Conservation (phyloP, 106 monocot species). For the Gastrodia elata region DNA sequence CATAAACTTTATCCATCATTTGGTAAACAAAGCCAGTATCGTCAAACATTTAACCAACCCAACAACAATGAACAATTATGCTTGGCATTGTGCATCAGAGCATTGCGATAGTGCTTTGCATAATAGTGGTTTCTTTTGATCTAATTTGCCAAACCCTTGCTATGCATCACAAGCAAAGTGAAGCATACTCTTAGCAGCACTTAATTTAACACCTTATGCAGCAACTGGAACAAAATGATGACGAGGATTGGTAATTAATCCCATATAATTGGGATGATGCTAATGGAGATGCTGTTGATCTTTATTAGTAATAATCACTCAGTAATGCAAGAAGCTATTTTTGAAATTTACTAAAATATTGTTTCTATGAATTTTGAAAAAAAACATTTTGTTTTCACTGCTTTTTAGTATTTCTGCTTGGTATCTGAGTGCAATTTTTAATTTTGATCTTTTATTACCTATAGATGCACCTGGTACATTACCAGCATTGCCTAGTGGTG, state of each 20-base stretch:
- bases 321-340: neutral
- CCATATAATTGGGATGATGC: neutral
- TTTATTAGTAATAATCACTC: too few relatives aligned
- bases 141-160: too few relatives aligned
- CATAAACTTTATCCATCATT: too few relatives aligned
- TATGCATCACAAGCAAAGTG: too few relatives aligned
- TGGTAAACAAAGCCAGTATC: too few relatives aligned
- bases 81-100: too few relatives aligned
- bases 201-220: neutral
- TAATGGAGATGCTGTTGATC: too few relatives aligned
- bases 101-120: too few relatives aligned
- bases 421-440: neutral
- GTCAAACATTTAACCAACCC: too few relatives aligned
- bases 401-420: neutral
- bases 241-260: neutral
- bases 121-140: too few relatives aligned
- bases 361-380: neutral
- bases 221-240: neutral
- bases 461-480: conserved; percentile 18
- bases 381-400: neutral
- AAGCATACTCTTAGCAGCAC: too few relatives aligned
- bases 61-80: too few relatives aligned
- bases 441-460: neutral
- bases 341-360: neutral
- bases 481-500: conserved; percentile 17